Evolutionary conservation across 2,329 filamentous ascomycete genomes (phyloP).

Genomic region (Truncatella angustata): DNA sequence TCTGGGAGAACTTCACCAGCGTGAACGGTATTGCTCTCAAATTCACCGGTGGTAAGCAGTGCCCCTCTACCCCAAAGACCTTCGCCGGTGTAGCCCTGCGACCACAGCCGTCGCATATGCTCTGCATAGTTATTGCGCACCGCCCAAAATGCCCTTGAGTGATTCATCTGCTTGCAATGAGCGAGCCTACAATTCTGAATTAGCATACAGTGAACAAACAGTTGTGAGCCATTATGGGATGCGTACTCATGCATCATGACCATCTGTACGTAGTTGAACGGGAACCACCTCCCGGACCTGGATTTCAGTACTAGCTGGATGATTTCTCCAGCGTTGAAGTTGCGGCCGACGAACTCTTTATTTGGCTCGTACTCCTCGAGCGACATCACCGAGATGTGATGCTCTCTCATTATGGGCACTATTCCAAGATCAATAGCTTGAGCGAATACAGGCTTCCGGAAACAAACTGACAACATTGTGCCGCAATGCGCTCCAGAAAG

Average conservation of each 20-base stretch:
- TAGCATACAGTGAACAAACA: not conserved
- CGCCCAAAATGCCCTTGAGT: conserved; percentile 76
- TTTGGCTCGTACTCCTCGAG: conserved; percentile 84
- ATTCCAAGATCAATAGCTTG: not conserved
- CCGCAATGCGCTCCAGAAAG: conserved; percentile 74
- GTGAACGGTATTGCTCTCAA: conserved; percentile 50
- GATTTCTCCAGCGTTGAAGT: conserved; percentile 87
- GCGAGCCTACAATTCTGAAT: conserved; percentile 52
- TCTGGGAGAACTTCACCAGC: conserved; percentile 61
- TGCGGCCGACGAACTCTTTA: conserved; percentile 78
- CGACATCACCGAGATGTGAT: conserved; percentile 63
- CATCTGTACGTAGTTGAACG: conserved; percentile 84
- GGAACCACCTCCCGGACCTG: conserved; percentile 67
- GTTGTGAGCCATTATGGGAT: not conserved
- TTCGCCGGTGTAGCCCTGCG: conserved; percentile 70
- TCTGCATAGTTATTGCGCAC: conserved; percentile 71
- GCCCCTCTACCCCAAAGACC: conserved; percentile 79
- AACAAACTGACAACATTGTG: conserved; percentile 63
- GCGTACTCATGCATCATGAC: conserved; percentile 85
- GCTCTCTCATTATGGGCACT: conserved; percentile 68
- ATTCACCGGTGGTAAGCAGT: conserved; percentile 58
- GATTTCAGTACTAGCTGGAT: conserved; percentile 81
- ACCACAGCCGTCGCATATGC: conserved; percentile 71
- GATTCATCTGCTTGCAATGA: conserved; percentile 91
- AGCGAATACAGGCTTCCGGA: not conserved